Evolutionary conservation across 805 yeast species (phyloP).

Genomic region (Sugiyamaella smithiae): DNA sequence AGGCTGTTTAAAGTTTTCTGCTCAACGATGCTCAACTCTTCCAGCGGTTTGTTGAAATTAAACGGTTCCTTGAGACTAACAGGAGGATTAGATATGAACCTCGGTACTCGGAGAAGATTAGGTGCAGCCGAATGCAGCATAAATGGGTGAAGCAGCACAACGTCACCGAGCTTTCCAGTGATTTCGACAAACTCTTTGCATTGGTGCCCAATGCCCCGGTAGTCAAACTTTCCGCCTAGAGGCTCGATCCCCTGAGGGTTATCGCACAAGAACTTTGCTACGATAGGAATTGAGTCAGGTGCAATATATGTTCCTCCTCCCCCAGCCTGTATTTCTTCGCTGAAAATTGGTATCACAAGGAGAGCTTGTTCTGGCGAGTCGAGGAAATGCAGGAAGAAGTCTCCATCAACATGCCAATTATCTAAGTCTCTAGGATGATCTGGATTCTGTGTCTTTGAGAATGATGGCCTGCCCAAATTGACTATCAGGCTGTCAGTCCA

Average conservation of each 20-base stretch:
- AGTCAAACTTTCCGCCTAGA: neutral
- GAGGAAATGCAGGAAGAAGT: slow-evolving; percentile 15
- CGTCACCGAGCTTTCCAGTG: slow-evolving; percentile 18
- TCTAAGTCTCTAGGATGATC: slow-evolving; percentile 8
- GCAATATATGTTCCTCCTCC: slow-evolving; percentile 15
- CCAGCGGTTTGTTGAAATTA: slow-evolving; percentile 13
- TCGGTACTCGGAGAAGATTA: slow-evolving; percentile 15
- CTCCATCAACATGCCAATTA: slow-evolving; percentile 17
- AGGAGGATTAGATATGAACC: slow-evolving; percentile 19
- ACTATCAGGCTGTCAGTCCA: slow-evolving; percentile 13
- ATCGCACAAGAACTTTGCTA: slow-evolving; percentile 7
- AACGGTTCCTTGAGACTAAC: slow-evolving; percentile 20
- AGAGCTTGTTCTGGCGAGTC: slow-evolving; percentile 19
- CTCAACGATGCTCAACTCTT: slow-evolving; percentile 15
- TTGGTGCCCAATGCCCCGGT: slow-evolving; percentile 1
- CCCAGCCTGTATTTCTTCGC: slow-evolving; percentile 9
- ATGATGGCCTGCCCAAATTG: slow-evolving; percentile 8
- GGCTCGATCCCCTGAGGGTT: slow-evolving; percentile 14
- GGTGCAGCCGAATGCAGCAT: slow-evolving; percentile 21
- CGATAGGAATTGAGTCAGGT: slow-evolving; percentile 14
- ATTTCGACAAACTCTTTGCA: slow-evolving; percentile 19
- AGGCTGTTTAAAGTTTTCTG: slow-evolving; percentile 12
- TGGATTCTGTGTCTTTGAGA: slow-evolving; percentile 5
- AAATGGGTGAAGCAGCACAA: slow-evolving; percentile 18
- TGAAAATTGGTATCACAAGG: slow-evolving; percentile 12